These are phyloP conservation scores for Physcomitrium patens DNA, from an alignment of 225 moss, liverwort and hornwort genomes.

Conservation along the genomic window DNA sequence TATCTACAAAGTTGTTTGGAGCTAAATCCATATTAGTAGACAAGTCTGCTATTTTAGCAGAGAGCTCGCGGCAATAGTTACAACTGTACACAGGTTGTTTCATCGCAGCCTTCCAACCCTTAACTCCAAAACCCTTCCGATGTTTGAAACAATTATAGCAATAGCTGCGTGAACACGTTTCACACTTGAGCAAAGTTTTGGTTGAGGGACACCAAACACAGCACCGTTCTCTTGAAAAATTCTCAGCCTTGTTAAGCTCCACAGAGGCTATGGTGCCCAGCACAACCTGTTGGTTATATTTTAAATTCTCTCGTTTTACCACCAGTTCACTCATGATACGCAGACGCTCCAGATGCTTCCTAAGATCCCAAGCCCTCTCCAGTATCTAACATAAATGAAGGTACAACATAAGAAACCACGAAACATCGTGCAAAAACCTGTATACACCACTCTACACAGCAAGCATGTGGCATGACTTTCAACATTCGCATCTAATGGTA, in stretches of 20 bases:
- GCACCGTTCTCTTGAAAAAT: conserved; percentile 22
- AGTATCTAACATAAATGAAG: conserved; percentile 38
- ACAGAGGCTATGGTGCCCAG: conserved; percentile 49
- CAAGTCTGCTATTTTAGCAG: conserved; percentile 19
- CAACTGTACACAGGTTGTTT: conserved; percentile 53
- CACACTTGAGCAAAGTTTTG: conserved; percentile 56
- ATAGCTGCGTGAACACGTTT: conserved; percentile 61
- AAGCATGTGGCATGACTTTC: too few species aligned
- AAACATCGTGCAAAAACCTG: background rate
- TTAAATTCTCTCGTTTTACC: conserved; percentile 66
- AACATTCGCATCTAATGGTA: too few species aligned
- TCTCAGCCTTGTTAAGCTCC: conserved; percentile 43
- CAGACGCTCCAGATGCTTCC: conserved; percentile 54
- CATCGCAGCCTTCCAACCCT: conserved; percentile 76
- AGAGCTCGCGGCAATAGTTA: conserved; percentile 57
- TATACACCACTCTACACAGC: too few species aligned
- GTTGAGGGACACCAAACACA: conserved; percentile 73
- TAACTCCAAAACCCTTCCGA: conserved; percentile 76
- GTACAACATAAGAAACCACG: background rate
- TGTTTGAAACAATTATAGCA: conserved; percentile 78
- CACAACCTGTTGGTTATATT: conserved; percentile 52
- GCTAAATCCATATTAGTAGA: conserved; percentile 20
- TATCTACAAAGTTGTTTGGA: conserved; percentile 11
- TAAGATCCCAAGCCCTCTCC: conserved; percentile 48
- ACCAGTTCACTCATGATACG: conserved; percentile 54